Percentiles rank a stretch among this genome's conserved stretches.
Evolutionary conservation across 768 basidiomycete genomes (phyloP).

Genomic region (Dentipellis sp.): DNA sequence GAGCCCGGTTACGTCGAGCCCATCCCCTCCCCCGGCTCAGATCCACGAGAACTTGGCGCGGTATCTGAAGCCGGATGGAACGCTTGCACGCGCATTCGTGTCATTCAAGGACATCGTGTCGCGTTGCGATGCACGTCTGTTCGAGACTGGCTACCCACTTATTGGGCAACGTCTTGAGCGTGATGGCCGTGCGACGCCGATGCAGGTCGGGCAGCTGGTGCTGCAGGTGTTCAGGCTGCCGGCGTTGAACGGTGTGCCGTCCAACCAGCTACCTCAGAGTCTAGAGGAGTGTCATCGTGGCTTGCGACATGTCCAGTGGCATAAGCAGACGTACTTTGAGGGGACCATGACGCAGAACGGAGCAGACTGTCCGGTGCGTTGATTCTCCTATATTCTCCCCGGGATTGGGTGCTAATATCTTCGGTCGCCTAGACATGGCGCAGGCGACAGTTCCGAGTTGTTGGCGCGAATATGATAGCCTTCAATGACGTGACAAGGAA

Average conservation of each 20-base stretch:
- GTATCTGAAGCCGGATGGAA: constrained; percentile 79
- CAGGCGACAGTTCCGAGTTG: constrained; percentile 73
- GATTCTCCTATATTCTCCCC: not conserved
- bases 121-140: constrained; percentile 76
- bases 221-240: constrained; percentile 89
- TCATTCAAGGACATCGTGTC: constrained; percentile 80
- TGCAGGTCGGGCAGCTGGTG: constrained; percentile 80
- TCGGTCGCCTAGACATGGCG: constrained; percentile 55
- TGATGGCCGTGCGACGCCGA: constrained; percentile 47
- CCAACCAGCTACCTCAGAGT: constrained; percentile 79
- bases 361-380: constrained; percentile 82
- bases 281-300: constrained; percentile 89
- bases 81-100: constrained; percentile 79
- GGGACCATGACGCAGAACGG: constrained; percentile 89
- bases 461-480: constrained; percentile 79
- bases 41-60: constrained; percentile 72
- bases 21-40: constrained; percentile 26
- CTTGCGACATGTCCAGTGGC: constrained; percentile 85
- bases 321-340: constrained; percentile 90
- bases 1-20: constrained; percentile 2
- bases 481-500: constrained; percentile 92
- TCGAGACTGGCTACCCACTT: constrained; percentile 76
- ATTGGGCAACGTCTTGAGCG: constrained; percentile 64
- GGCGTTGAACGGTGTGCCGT: constrained; percentile 71
- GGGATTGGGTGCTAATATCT: constrained; percentile 1